phyloP scores from a whole-genome alignment of 306 rosid genomes.

The Oemleria cerasiformis region DNA sequence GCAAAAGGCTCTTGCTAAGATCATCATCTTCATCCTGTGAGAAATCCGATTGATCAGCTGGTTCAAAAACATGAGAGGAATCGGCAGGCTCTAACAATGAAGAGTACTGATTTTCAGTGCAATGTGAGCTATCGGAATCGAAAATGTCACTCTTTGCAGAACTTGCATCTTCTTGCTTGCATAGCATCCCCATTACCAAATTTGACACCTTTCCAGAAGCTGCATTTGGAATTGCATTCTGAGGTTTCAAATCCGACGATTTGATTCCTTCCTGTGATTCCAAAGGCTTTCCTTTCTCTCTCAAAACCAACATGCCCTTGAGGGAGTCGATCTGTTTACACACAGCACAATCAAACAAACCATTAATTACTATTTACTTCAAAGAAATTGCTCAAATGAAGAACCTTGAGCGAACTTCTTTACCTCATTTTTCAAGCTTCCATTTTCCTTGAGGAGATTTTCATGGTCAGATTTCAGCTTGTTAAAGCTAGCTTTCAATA shows the following conservation, averaged over 20 bases:
- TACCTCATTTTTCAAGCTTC: conserved; percentile 62
- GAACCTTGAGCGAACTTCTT: conserved; percentile 18
- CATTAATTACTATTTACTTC: neutral
- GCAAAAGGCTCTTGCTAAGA: conserved; percentile 40
- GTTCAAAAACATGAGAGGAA: conserved; percentile 58
- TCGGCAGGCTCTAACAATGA: conserved; percentile 55
- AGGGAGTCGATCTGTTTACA: conserved; percentile 55
- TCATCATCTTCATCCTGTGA: conserved; percentile 75
- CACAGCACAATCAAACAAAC: neutral
- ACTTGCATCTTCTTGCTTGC: conserved; percentile 79
- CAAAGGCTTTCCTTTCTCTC: conserved; percentile 40
- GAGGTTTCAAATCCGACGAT: conserved; percentile 38
- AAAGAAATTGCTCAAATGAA: conserved; percentile 11
- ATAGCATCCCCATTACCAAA: conserved; percentile 34
- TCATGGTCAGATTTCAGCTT: conserved; percentile 61
- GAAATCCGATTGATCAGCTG: conserved; percentile 61
- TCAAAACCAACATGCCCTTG: conserved; percentile 38
- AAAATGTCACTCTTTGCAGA: conserved; percentile 72
- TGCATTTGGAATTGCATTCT: conserved; percentile 32
- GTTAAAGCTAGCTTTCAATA: conserved; percentile 55
- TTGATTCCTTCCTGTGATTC: conserved; percentile 34
- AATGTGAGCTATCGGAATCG: conserved; percentile 66
- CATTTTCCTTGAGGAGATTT: conserved; percentile 53
- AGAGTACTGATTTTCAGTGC: conserved; percentile 45
- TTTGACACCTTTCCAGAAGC: conserved; percentile 38